These are phyloP conservation scores for Prunella vulgaris DNA, from an alignment of 257 asterid genomes.

Conservation along the genomic window DNA sequence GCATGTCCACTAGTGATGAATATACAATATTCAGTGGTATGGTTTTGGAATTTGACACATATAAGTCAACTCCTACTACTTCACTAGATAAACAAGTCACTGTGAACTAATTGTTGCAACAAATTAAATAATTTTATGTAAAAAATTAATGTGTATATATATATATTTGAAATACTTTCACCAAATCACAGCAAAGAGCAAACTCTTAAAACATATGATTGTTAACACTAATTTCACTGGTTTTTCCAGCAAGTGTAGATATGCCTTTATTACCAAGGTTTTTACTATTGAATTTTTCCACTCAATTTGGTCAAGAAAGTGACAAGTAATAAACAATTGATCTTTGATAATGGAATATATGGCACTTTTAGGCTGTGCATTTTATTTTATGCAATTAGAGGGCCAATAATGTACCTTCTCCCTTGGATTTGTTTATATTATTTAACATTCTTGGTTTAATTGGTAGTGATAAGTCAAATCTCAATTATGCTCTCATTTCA, in stretches of 20 bases:
- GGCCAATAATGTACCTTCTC: slow-evolving; percentile 79
- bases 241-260: too few species aligned
- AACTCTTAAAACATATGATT: neutral
- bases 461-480: slow-evolving; percentile 32
- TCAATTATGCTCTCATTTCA: slow-evolving; percentile 36
- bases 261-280: neutral
- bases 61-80: slow-evolving; percentile 25
- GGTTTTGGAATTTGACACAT: neutral
- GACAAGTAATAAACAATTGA: neutral
- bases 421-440: slow-evolving; percentile 44
- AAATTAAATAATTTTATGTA: neutral
- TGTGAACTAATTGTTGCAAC: neutral
- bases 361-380: neutral
- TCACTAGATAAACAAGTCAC: neutral
- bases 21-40: neutral
- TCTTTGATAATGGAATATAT: neutral
- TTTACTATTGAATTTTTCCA: neutral
- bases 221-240: neutral
- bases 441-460: slow-evolving; percentile 27
- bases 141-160: neutral
- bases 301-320: neutral
- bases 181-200: neutral
- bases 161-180: neutral
- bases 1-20: slow-evolving; percentile 16
- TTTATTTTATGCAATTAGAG: slow-evolving; percentile 10